Evolutionary conservation across 306 rosid species (phyloP), one percentile per base, ranked within the genome.

Genomic region (Prunus salicina): DNA sequence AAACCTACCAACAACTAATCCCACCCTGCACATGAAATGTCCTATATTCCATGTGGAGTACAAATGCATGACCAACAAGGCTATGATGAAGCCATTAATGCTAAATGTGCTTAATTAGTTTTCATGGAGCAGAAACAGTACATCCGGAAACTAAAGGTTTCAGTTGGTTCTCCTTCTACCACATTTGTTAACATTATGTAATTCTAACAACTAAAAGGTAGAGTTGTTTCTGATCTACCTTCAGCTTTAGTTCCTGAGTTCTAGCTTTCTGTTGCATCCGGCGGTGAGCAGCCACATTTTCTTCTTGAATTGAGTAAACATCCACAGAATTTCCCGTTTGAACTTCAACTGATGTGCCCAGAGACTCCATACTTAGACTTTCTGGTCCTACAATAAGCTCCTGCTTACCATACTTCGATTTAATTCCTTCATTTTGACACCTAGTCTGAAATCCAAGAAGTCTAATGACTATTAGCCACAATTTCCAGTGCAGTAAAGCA

Each of bases 281-380:
- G 56, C 76, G 78, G 71, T 76, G 82, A 84, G 82, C 75, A 67
- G 79, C 71, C 16, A 57, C 12, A 38, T 82, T 78, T 79, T 88
- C 97, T 61, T 84, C 93, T 74, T 80, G 87, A 78, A 78, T 72
- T 3, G 91, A 85, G 84, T 87, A 79, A 80, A 79, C 85, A 75
- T 86, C 91, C 3, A 69, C 73, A 1, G 96, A 91, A 73, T 88
- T 90, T 52, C 93, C 97, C 0, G 86, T 85, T 85, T 88, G 96
- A 71, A 83, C 98, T 80, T 94, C 93, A 73, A 91, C 45, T 22
- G 98, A 91, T 41, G 94, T 84, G 22, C 82, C 87, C 69, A 73
- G 47, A 53, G 98, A 91, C 71, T 87, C 88, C 69, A 81, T 70
- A 57, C 84, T 82, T 28, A 86, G 83, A 84, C 88, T 90, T 82